Percentiles rank a stretch among this genome's conserved stretches.
These are phyloP conservation scores for Trichoderma gamsii DNA, from an alignment of 495 filamentous ascomycete genomes.

Conservation along the genomic window DNA sequence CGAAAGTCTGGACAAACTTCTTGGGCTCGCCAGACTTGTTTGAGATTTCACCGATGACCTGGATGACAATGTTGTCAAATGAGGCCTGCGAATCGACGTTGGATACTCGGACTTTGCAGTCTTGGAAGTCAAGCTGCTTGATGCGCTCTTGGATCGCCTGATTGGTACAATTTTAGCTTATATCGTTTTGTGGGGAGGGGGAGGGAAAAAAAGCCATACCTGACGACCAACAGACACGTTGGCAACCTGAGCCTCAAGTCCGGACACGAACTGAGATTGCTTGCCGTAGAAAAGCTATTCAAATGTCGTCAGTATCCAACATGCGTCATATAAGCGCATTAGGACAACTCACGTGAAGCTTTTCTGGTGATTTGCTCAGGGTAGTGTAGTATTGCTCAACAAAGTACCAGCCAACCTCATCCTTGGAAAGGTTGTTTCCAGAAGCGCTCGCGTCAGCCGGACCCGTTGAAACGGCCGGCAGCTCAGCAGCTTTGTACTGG, in stretches of 20 bases:
- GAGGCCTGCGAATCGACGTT: conserved; percentile 97
- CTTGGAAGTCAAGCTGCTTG: conserved; percentile 85
- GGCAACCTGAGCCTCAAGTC: conserved; percentile 79
- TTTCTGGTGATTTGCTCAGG: conserved; percentile 86
- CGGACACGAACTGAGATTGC: conserved; percentile 74
- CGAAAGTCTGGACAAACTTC: conserved; percentile 98
- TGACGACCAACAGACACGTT: conserved; percentile 75
- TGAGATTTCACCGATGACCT: conserved; percentile 96
- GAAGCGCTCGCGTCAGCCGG: conserved; percentile 21
- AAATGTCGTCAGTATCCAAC: conserved; percentile 1
- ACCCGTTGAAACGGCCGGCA: conserved; percentile 20
- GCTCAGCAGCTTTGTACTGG: conserved; percentile 27
- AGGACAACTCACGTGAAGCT: conserved; percentile 66
- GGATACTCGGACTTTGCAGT: conserved; percentile 95
- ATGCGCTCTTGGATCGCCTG: conserved; percentile 92
- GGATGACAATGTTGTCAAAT: conserved; percentile 85
- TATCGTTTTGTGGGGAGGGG: background rate
- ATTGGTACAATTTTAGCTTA: conserved; percentile 9
- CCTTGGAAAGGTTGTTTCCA: conserved; percentile 49
- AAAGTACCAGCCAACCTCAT: conserved; percentile 98
- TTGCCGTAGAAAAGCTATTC: conserved; percentile 72
- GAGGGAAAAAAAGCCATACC: conserved; percentile 48
- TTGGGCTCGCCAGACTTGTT: conserved; percentile 83
- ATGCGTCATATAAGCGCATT: conserved; percentile 16
- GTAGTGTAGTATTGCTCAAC: conserved; percentile 99